Evolutionary conservation across 768 basidiomycete species (phyloP), one percentile per base, ranked within the genome.

Genomic region (Rhizopogon vesiculosus): DNA sequence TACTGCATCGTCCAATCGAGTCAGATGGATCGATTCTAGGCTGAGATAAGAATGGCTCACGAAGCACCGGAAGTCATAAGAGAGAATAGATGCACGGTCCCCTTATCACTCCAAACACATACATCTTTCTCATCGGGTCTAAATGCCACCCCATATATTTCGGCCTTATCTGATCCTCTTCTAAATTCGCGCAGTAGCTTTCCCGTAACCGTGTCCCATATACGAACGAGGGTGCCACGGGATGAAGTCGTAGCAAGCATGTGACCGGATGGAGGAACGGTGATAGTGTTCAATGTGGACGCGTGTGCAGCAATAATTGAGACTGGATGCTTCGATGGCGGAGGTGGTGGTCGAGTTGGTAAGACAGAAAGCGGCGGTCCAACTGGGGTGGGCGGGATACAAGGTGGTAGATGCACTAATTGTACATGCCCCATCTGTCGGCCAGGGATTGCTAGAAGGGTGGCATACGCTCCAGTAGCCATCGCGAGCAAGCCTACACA

Each of bases 31-130:
- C 42, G 38, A 49, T 31, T 25, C 53, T 45, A 41, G 38, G 29
- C 41, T 57, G 16, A 45, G 19, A 59, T 42, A 53, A 48, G 13
- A 29, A 51, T 44, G 35, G 81, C 87, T 77, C 69, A 89, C 87
- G 83, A 81, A 59, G 81, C 69, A 7, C 84, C 85, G 18, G 86
- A 81, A 41, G 78, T 77, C 45, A 79, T 76, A 22, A 96, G 76
- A 42, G 88, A 84, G 70, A 95, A 96, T 42, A 94, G 77, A 66
- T 97, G 93, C 7, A 97, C 85, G 0, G 93, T 97, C 38, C 93
- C 93, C 71, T 97, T 97, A 69, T 97, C 93, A 65, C 92, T 94
- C 88, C 92, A 93, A 9, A 91, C 93, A 63, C 90, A 91, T 0
- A 96, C 74, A 61, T 93, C 91, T 55, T 79, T 81, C 63, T 95